phyloP scores from a whole-genome alignment of 2,329 filamentous ascomycete species.

The Aspergillus versicolor region DNA sequence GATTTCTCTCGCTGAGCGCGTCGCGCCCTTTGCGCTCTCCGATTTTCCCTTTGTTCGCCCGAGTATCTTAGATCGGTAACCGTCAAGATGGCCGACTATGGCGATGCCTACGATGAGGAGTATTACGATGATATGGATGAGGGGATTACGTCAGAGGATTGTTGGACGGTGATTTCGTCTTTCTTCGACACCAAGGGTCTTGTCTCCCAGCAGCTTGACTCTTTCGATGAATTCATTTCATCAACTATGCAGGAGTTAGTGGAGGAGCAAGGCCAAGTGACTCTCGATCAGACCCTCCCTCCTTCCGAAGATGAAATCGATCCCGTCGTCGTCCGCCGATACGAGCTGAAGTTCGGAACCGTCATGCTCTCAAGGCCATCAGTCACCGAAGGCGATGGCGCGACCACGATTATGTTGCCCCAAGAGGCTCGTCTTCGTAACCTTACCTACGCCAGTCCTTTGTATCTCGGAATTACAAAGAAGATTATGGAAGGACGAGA shows the following conservation, averaged over 20 bases:
- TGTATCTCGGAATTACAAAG: conserved; percentile 86
- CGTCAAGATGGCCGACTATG: conserved; percentile 55
- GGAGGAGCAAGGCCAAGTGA: conserved; percentile 84
- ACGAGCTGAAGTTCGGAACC: conserved; percentile 91
- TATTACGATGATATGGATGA: conserved; percentile 68
- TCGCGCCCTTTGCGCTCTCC: conserved; percentile 27
- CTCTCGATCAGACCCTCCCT: conserved; percentile 89
- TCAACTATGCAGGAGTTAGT: conserved; percentile 94
- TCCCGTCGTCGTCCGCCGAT: conserved; percentile 81
- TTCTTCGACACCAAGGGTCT: conserved; percentile 97
- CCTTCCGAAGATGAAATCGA: conserved; percentile 69
- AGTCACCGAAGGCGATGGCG: conserved; percentile 89
- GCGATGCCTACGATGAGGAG: conserved; percentile 67
- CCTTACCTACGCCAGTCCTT: conserved; percentile 87
- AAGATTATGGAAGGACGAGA: conserved; percentile 82
- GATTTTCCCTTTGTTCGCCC: conserved; percentile 1
- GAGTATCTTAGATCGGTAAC: conserved; percentile 12
- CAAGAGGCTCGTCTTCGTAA: conserved; percentile 96
- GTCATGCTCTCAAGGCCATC: conserved; percentile 86
- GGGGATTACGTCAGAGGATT: conserved; percentile 91
- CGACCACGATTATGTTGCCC: conserved; percentile 78
- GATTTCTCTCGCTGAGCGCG: conserved; percentile 25
- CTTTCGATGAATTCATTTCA: conserved; percentile 94
- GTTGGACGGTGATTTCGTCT: conserved; percentile 94
- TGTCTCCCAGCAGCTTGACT: conserved; percentile 96